Evolutionary conservation across 2,329 filamentous ascomycete species (phyloP).

Genomic region (Camillea tinctor): DNA sequence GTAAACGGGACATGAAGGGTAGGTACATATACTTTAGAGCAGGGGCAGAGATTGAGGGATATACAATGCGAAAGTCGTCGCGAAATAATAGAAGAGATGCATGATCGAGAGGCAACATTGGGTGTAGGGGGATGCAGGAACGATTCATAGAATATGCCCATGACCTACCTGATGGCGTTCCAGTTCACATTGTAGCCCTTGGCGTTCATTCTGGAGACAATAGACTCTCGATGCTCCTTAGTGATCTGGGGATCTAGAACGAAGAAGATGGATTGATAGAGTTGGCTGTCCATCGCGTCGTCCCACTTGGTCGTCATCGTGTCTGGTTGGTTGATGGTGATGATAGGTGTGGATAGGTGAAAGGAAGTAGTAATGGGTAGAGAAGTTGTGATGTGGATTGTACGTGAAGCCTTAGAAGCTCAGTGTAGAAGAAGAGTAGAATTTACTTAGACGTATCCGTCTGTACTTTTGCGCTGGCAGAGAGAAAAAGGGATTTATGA

Average conservation of each 20-base stretch:
- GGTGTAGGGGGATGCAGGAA: background rate
- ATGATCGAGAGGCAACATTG: conserved; percentile 6
- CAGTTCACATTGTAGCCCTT: conserved; percentile 27
- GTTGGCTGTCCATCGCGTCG: conserved; percentile 14
- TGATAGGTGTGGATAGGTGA: background rate
- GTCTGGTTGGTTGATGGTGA: background rate
- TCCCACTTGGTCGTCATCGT: conserved; percentile 22
- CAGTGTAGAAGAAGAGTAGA: background rate
- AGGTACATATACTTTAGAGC: conserved; percentile 26
- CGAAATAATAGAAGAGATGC: background rate
- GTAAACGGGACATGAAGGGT: conserved; percentile 25
- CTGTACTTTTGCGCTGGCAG: background rate
- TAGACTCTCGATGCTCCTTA: conserved; percentile 19
- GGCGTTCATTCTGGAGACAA: conserved; percentile 22
- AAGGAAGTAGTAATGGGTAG: too few relatives aligned
- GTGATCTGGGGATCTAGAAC: conserved; percentile 14
- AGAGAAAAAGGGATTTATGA: background rate
- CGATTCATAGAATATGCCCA: background rate
- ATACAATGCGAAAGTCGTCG: background rate
- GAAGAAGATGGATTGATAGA: conserved; percentile 24
- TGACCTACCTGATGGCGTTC: conserved; percentile 38
- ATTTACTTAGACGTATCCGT: too few relatives aligned
- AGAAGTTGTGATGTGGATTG: background rate
- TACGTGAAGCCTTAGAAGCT: background rate
- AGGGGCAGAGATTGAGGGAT: conserved; percentile 25